These are phyloP conservation scores for Populus alba DNA, from an alignment of 345 rosid genomes.

Conservation along the genomic window DNA sequence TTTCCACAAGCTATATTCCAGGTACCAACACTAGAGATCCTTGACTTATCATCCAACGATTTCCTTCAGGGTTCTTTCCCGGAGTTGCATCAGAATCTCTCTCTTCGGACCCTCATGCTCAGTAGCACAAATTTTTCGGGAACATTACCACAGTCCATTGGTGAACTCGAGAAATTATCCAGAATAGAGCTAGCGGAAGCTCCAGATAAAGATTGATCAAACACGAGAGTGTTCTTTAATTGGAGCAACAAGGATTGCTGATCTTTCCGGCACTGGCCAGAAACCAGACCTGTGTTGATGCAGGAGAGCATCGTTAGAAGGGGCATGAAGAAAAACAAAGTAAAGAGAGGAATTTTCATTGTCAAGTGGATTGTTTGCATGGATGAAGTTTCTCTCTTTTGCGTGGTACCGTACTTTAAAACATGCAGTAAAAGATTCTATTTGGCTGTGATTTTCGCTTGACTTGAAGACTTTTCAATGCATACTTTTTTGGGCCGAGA, in stretches of 20 bases:
- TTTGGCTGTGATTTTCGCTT: too few relatives aligned
- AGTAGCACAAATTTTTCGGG: conserved; percentile 31
- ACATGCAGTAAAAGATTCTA: too few relatives aligned
- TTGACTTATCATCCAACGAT: conserved; percentile 21
- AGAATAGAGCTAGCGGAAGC: neutral
- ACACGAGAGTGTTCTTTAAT: conserved; percentile 27
- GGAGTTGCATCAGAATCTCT: neutral
- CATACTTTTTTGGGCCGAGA: too few relatives aligned
- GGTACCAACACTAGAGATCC: conserved; percentile 21
- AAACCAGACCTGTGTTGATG: neutral
- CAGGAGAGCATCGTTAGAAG: neutral
- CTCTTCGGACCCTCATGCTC: conserved; percentile 29
- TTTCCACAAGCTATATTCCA: conserved; percentile 31
- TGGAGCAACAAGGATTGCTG: conserved; percentile 36
- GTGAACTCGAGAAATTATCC: conserved; percentile 16
- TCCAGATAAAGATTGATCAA: neutral
- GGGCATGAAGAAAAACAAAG: too few relatives aligned
- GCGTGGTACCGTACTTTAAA: too few relatives aligned
- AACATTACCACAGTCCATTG: conserved; percentile 35
- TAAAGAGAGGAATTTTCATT: too few relatives aligned
- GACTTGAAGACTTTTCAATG: too few relatives aligned
- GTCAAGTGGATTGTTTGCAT: too few relatives aligned
- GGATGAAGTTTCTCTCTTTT: too few relatives aligned
- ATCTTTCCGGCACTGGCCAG: conserved; percentile 31
- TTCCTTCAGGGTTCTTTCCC: conserved; percentile 22